phyloP scores from a whole-genome alignment of 768 basidiomycete genomes.

The Exsudoporus frostii region DNA sequence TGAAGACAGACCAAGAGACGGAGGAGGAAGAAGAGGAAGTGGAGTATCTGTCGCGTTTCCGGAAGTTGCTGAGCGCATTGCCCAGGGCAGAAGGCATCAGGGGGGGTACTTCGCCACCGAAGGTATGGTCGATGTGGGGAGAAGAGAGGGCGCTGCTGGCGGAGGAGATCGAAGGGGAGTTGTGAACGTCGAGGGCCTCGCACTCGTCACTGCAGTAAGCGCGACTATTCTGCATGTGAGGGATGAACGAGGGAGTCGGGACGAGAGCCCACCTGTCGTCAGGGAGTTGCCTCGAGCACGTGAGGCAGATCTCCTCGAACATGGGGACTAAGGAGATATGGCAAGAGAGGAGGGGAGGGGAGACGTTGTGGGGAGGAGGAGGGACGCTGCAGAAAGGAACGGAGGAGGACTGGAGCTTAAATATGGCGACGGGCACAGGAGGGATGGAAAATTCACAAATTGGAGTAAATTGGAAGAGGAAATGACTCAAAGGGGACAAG shows the following conservation, averaged over 20 bases:
- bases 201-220: conserved; percentile 74
- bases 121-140: conserved; percentile 52
- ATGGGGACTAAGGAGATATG: conserved; percentile 35
- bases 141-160: conserved; percentile 67
- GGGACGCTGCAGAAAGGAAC: conserved; percentile 21
- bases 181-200: conserved; percentile 51
- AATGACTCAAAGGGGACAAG: conserved; percentile 36
- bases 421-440: conserved; percentile 36
- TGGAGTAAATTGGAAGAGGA: conserved; percentile 26
- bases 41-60: conserved; percentile 47
- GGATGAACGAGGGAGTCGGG: conserved; percentile 10
- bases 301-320: conserved; percentile 79
- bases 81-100: conserved; percentile 60
- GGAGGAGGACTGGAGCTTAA: conserved; percentile 26
- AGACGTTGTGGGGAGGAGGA: conserved; percentile 4
- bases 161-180: conserved; percentile 65
- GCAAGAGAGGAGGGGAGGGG: background rate
- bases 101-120: conserved; percentile 63
- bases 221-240: conserved; percentile 41
- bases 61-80: conserved; percentile 45
- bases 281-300: conserved; percentile 62
- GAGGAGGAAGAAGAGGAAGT: conserved; percentile 66
- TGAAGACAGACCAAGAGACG: conserved; percentile 60
- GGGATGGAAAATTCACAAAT: conserved; percentile 36
- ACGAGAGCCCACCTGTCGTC: conserved; percentile 54